Evolutionary conservation across 192 early-diverging fungal species (phyloP).

Genomic region (Thoreauomyces humboldtii): DNA sequence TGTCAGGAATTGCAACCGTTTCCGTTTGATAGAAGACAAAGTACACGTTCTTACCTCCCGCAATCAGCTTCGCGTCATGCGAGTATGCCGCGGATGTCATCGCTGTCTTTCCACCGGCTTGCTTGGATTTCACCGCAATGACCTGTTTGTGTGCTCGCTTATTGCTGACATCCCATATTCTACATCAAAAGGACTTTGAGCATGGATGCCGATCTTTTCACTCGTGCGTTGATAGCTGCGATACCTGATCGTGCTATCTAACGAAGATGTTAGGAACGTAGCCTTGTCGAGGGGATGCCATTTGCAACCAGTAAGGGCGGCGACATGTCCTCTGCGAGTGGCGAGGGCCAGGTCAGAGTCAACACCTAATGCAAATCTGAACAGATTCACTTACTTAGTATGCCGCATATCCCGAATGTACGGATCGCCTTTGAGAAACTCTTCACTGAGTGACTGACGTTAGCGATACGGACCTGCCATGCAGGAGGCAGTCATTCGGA

Average conservation of each 20-base stretch:
- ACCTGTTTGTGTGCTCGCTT: slow-evolving; percentile 71
- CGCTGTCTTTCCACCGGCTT: slow-evolving; percentile 63
- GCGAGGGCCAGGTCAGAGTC: too few species aligned
- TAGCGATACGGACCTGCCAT: too few species aligned
- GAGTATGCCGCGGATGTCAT: slow-evolving; percentile 73
- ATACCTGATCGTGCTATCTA: slow-evolving; percentile 77
- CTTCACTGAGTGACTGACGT: too few species aligned
- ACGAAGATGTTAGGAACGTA: slow-evolving; percentile 72
- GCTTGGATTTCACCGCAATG: slow-evolving; percentile 71
- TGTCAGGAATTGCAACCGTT: slow-evolving; percentile 6
- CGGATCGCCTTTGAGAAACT: slow-evolving; percentile 87
- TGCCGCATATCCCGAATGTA: slow-evolving; percentile 86
- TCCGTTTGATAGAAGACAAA: neutral
- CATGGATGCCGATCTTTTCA: too few species aligned
- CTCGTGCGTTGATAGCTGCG: too few species aligned
- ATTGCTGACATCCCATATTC: slow-evolving; percentile 80
- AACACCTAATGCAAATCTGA: too few species aligned
- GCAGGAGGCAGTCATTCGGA: neutral
- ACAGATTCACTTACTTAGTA: slow-evolving; percentile 47
- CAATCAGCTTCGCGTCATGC: slow-evolving; percentile 66
- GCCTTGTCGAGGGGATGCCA: slow-evolving; percentile 75
- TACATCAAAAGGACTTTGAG: slow-evolving; percentile 18
- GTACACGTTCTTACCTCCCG: slow-evolving; percentile 47
- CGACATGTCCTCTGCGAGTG: slow-evolving; percentile 75
- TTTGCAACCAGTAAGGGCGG: slow-evolving; percentile 67